Evolutionary conservation across 2,329 filamentous ascomycete species (phyloP), one percentile per base, ranked within the genome.

Genomic region (Apiospora saccharicola): DNA sequence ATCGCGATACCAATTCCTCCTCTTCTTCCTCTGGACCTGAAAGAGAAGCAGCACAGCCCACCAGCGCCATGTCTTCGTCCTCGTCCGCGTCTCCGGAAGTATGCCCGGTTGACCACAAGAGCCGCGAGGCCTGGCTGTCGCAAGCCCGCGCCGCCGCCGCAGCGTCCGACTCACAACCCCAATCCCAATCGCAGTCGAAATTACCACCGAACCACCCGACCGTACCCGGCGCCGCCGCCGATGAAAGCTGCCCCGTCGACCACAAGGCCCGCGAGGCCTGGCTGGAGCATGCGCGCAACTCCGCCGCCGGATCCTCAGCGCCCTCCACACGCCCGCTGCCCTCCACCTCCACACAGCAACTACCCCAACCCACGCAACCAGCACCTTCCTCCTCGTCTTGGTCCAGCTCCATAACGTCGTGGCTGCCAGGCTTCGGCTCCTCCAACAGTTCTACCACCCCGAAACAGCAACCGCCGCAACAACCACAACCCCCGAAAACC

Each of bases 91-190:
- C 51, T 6, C 26, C 69, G 67, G 80, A 79, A 75, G 87, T 86
- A 72, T 98, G 96, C 79, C 96, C 96, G 6, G 94, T 98, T 79
- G 95, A 98, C 84, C 93, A 95, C 84, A 93, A 94, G 79, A 93
- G 94, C 70, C 92, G 96, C 78, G 93, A 95, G 78, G 90, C 92
- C 78, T 99, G 96, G 96, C 89, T 98, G 49, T 86, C 89, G 72
- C 90, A 94, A 79, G 90, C 92, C 53, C 85, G 84, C 74, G 82
- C 90, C 80, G 84, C 87, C 82, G 73, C 83, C 79, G 73, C 81
- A 77, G 69, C 80, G 73, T 72, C 83, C 75, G 73, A 41, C 6
- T 46, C 67, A n/a, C 49, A 64, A 30, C 83, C 78, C 76, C 82
- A 74, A 75, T 82, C 77, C 70, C 81, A 81, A 75, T 80, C 79